Conservation (phyloP, 2,329 filamentous ascomycete species). For the Grosmannia huntii region DNA sequence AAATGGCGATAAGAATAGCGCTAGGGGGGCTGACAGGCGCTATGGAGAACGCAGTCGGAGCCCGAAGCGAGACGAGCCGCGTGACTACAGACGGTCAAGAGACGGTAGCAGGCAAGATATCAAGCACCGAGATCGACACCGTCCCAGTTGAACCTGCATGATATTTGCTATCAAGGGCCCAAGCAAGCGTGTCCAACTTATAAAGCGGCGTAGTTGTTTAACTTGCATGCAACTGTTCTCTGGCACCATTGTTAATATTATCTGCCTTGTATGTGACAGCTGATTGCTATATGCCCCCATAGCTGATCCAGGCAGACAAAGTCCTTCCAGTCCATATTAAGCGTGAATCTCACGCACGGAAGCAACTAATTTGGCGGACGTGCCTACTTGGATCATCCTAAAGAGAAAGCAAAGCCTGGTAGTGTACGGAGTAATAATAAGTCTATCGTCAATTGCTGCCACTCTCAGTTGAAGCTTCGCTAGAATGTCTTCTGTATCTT, state of each 20-base stretch:
- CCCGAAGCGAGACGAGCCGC: conserved; percentile 16
- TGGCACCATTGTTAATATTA: not conserved
- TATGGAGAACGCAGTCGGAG: conserved; percentile 6
- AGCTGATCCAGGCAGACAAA: not conserved
- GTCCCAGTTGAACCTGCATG: not conserved
- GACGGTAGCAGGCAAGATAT: not conserved
- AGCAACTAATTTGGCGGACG: no score
- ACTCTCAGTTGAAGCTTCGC: not conserved
- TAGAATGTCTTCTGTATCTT: not conserved
- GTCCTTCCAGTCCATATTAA: not conserved
- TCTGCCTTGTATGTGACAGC: not conserved
- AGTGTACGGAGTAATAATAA: no score
- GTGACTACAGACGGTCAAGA: conserved; percentile 4
- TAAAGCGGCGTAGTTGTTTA: not conserved
- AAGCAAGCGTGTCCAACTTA: not conserved
- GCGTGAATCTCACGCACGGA: no score
- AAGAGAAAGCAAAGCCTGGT: no score
- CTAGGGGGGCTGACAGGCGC: not conserved
- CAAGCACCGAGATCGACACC: not conserved
- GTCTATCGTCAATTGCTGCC: no score
- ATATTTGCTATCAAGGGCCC: not conserved
- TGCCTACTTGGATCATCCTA: no score
- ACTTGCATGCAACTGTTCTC: not conserved
- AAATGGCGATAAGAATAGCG: conserved; percentile 9
- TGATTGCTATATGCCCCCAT: not conserved